Evolutionary conservation across 306 rosid species (phyloP), one percentile per base, ranked within the genome.

Genomic region (Vigna angularis): DNA sequence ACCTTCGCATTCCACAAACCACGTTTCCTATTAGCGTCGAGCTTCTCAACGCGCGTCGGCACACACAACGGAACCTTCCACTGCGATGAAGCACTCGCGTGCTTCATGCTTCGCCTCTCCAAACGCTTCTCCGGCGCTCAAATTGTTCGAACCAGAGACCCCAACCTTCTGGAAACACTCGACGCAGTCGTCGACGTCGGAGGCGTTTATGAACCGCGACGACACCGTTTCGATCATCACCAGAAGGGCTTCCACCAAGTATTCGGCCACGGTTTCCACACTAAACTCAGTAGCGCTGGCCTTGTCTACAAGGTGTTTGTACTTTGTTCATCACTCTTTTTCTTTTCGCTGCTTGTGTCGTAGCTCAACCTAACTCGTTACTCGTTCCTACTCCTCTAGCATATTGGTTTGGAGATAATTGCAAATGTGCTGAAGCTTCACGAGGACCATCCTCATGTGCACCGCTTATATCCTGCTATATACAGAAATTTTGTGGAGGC

Each of bases 11-110:
- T 84, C 38, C 48, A 8, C 34, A 72, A 76, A 16, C 82, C 44
- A 70, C 32, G 14, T 0, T 20, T 61, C 24, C 18, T n/a, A 44
- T 61, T 85, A 20, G 14, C 83, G 2, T 83, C 79, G 0, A 16
- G 24, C 36, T 38, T 64, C 79, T 73, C 84, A 22, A 84, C 86
- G 72, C 80, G 78, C 61, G 85, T 87, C 16, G 90, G 93, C 15
- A 89, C 89, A 22, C 93, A 85, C 85, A 76, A 76, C 22, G 90
- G 91, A 70, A 83, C 81, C 81, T 85, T 89, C 57, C 89, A 89
- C 85, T 87, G 89, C 85, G 90, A 87, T 80, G 93, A 87, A 79
- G 93, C 89, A 20, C 89, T 89, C 67, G 91, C 90, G 13, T 87
- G 93, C 81, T 89, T 59, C 79, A 30, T 89, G 81, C 89, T 89